Evolutionary conservation across 129 eudicot species (phyloP).

Genomic region (Centella asiatica): DNA sequence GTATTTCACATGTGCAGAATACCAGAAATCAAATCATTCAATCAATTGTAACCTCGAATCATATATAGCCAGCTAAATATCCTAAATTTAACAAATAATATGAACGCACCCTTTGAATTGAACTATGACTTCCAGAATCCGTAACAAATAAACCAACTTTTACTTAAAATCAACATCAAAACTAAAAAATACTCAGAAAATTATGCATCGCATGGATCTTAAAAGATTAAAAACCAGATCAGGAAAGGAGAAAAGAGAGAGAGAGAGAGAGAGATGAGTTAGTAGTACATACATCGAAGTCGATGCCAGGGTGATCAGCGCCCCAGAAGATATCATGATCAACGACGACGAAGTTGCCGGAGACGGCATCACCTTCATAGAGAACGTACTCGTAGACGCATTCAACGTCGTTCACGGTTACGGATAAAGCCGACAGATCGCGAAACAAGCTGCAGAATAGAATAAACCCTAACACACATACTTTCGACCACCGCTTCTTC

Average conservation of each 20-base stretch:
- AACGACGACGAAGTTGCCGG: constrained; percentile 93
- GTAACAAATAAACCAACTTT: no score
- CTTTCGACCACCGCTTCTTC: constrained; percentile 17
- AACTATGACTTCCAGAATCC: no score
- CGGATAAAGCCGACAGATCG: constrained; percentile 49
- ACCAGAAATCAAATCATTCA: background rate
- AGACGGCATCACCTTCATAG: constrained; percentile 81
- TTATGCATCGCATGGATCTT: background rate
- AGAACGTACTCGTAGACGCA: constrained; percentile 90
- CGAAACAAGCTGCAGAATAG: constrained; percentile 22
- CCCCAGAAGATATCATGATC: constrained; percentile 98
- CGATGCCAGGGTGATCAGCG: constrained; percentile 98
- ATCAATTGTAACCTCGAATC: background rate
- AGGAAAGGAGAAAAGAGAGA: background rate
- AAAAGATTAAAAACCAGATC: background rate
- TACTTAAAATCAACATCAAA: no score
- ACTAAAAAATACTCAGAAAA: no score
- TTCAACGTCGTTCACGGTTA: constrained; percentile 82
- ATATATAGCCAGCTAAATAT: no score
- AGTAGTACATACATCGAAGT: constrained; percentile 37
- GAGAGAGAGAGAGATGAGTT: background rate
- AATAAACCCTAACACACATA: constrained; percentile 33
- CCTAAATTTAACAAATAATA: no score
- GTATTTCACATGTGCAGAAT: background rate
- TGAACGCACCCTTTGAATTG: no score